Evolutionary conservation across 352 stramenopile genomes (phyloP), one percentile per base, ranked within the genome.

Genomic region (Phytophthora foliorum): DNA sequence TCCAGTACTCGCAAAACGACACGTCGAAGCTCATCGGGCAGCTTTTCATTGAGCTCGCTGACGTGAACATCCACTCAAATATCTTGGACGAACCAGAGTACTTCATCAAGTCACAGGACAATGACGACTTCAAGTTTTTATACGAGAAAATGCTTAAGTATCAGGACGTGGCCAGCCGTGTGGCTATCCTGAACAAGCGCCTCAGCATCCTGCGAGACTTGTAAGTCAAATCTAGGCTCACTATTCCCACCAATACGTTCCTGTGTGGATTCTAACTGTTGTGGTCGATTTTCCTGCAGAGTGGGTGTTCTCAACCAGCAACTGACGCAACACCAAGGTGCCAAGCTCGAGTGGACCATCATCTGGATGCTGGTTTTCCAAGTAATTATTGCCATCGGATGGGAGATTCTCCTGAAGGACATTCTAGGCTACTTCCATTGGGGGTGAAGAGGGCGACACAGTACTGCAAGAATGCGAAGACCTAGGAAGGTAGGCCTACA

Each of bases 21-120:
- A 97, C 97, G n/a, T 97, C 91, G 16, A 91, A 94, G 58, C 81
- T 97, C 55, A 98, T 98, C 52, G 93, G 93, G 8, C 82, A 94
- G 64, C 76, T 98, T 22, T 96, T 95, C 57, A 95, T 97, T 31
- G 85, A 94, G 67, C 62, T 92, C 1, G 83, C 92, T 6, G 90
- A 97, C 46, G 86, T 98, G 19, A 98, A 98, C 63, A 78, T 98
- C 50, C 90, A 98, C 73, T 97, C 88, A 50, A 94, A 98, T 51
- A 93, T 98, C 48, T 70, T 98, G 41, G 93, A 98, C 69, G 96
- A 95, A 25, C 94, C 93, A 1, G 92, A 98, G 48, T 97, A 95
- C 31, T 94, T 98, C 63, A 21, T 70, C 17, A 74, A 63, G 31
- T 75, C 57, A 6, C 98, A 94, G 87, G 91, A 98, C 31, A 84